Percentiles rank a stretch among this genome's conserved stretches.
Evolutionary conservation across 2,329 filamentous ascomycete species (phyloP).

Genomic region (Aspergillus udagawae): DNA sequence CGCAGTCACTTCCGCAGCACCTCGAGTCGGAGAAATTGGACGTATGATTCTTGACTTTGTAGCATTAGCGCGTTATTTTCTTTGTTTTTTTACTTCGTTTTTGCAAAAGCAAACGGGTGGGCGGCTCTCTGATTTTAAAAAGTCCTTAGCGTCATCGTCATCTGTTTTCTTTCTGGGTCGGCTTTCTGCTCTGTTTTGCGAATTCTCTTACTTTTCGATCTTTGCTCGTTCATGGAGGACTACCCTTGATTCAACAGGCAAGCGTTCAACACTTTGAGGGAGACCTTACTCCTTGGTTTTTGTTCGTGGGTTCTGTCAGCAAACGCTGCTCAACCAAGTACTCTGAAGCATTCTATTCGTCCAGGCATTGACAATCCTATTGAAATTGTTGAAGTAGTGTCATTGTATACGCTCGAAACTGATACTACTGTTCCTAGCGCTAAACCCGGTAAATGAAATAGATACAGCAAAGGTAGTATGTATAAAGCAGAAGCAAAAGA

Average conservation of each 20-base stretch:
- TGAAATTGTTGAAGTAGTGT: neutral
- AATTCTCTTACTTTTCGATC: neutral
- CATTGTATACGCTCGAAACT: neutral
- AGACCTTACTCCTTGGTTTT: neutral
- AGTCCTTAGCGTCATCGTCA: slow-evolving; percentile 6
- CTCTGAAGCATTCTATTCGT: neutral
- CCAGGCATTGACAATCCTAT: too few relatives aligned
- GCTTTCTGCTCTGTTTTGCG: neutral
- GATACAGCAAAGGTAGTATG: neutral
- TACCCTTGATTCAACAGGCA: neutral
- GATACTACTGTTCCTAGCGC: neutral
- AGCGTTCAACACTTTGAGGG: too few relatives aligned
- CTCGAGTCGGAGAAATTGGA: slow-evolving; percentile 9
- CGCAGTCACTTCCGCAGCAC: neutral
- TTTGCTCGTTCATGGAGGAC: neutral
- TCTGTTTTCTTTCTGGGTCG: slow-evolving; percentile 1
- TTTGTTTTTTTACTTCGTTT: neutral
- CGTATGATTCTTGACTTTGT: slow-evolving; percentile 13
- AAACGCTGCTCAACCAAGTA: neutral
- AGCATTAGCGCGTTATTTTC: slow-evolving; percentile 11
- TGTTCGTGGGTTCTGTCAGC: neutral
- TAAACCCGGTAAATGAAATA: neutral
- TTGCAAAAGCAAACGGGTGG: slow-evolving; percentile 4
- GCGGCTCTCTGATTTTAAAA: slow-evolving; percentile 23
- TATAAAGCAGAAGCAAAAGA: neutral